Percentiles rank a stretch among this genome's conserved stretches.
Evolutionary conservation across 2,329 filamentous ascomycete species (phyloP).

Genomic region (Macrophomina tecta): DNA sequence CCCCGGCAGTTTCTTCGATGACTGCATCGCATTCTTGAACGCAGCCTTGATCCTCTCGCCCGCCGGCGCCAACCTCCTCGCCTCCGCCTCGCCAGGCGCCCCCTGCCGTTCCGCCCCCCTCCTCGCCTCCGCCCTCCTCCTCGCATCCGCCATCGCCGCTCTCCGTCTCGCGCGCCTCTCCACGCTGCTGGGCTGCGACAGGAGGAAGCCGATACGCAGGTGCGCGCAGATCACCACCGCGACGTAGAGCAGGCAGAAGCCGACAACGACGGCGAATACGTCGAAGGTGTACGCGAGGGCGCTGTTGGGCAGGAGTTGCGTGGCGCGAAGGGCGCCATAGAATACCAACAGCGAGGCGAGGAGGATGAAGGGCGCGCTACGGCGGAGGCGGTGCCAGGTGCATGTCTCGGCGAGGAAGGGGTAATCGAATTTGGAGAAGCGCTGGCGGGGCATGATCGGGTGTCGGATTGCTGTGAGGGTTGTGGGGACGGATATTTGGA

Average conservation of each 20-base stretch:
- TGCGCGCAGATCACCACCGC: background rate
- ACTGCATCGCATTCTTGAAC: too few relatives aligned
- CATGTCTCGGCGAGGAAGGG: too few relatives aligned
- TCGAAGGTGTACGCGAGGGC: background rate
- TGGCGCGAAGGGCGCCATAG: background rate
- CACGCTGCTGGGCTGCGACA: background rate
- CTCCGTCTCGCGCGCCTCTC: background rate
- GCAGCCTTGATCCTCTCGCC: too few relatives aligned
- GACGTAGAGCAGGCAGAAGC: background rate
- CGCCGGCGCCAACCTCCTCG: background rate
- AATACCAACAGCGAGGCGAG: background rate
- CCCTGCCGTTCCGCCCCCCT: background rate
- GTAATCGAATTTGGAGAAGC: too few relatives aligned
- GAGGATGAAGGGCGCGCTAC: background rate
- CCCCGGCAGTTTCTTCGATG: too few relatives aligned
- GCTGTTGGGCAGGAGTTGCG: background rate
- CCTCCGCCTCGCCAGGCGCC: background rate
- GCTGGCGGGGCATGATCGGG: too few relatives aligned
- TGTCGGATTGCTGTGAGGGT: too few relatives aligned
- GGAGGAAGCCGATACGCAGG: background rate
- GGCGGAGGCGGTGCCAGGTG: background rate
- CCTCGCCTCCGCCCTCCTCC: background rate
- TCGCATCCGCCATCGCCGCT: too few relatives aligned
- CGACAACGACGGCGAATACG: background rate
- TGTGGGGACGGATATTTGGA: too few relatives aligned